Conservation (phyloP, 78 protist genomes). For the Dictyostelium brefeldianum region DNA sequence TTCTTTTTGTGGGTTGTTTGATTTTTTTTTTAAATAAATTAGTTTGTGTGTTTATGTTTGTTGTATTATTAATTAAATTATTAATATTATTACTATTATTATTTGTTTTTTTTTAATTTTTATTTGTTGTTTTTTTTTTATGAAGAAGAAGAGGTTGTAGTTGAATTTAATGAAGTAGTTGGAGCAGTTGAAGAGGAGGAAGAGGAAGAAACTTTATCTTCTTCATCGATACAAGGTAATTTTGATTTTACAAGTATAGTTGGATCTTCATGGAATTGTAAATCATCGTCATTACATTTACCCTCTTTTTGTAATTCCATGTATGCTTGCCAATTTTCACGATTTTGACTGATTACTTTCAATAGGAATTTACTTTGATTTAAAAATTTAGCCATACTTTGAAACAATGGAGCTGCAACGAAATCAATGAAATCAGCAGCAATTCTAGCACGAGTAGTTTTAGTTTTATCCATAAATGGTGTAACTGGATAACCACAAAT, state of each 20-base stretch:
- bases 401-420: constrained; percentile 70
- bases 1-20: too few species aligned
- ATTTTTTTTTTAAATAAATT: not conserved
- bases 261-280: constrained; percentile 16
- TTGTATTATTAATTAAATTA: not conserved
- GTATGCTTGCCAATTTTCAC: constrained; percentile 77
- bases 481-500: constrained; percentile 79
- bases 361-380: constrained; percentile 24
- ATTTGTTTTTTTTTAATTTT: not conserved
- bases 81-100: too few species aligned
- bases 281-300: constrained; percentile 33
- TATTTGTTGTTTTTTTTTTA: not conserved
- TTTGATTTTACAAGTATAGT: constrained; percentile 26
- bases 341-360: constrained; percentile 43
- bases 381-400: constrained; percentile 48
- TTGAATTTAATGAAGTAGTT: not conserved
- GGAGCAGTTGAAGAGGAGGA: constrained; percentile 3
- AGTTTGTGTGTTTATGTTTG: too few species aligned
- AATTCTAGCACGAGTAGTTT: constrained; percentile 66
- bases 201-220: constrained; percentile 2
- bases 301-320: constrained; percentile 76
- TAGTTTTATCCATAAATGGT: constrained; percentile 65
- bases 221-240: constrained; percentile 31
- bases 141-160: not conserved
- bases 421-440: constrained; percentile 78